These are phyloP conservation scores for Escovopsis sp. DNA, from an alignment of 2,329 filamentous ascomycete genomes.

Conservation along the genomic window DNA sequence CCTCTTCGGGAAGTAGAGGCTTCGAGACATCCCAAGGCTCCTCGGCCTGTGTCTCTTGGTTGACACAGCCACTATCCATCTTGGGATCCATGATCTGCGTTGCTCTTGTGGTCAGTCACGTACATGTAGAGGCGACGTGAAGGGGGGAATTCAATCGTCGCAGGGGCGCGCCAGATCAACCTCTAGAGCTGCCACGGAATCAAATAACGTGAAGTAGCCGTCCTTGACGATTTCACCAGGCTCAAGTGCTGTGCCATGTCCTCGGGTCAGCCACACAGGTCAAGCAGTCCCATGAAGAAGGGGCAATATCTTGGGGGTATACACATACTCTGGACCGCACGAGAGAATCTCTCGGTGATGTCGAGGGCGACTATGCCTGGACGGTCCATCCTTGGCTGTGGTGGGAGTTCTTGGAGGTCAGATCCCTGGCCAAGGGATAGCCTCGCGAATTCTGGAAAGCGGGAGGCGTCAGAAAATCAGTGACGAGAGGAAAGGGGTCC, in stretches of 20 bases:
- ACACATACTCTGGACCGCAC: constrained; percentile 36
- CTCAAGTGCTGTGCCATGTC: constrained; percentile 42
- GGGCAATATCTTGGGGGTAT: neutral
- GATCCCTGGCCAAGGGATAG: constrained; percentile 24
- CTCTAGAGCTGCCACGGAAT: constrained; percentile 80
- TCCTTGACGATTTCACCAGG: constrained; percentile 85
- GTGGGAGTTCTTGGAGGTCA: constrained; percentile 18
- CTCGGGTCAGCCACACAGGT: neutral
- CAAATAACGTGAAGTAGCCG: constrained; percentile 85
- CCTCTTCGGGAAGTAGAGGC: constrained; percentile 57
- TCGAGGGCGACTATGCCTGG: constrained; percentile 41
- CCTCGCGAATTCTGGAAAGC: constrained; percentile 23
- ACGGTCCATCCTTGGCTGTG: constrained; percentile 24
- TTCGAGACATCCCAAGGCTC: constrained; percentile 64
- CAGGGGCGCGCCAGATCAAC: constrained; percentile 20
- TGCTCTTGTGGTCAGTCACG: neutral
- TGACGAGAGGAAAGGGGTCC: constrained; percentile 4
- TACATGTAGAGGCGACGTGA: too few species aligned
- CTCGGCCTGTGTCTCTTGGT: constrained; percentile 66
- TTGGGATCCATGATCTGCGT: constrained; percentile 92
- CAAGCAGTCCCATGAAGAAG: neutral
- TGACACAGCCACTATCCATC: constrained; percentile 88
- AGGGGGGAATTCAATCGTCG: neutral
- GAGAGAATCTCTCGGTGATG: constrained; percentile 41
- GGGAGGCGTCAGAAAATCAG: constrained; percentile 12